Conservation (phyloP, 768 basidiomycete species). For the Naganishia vaughanmartiniae region DNA sequence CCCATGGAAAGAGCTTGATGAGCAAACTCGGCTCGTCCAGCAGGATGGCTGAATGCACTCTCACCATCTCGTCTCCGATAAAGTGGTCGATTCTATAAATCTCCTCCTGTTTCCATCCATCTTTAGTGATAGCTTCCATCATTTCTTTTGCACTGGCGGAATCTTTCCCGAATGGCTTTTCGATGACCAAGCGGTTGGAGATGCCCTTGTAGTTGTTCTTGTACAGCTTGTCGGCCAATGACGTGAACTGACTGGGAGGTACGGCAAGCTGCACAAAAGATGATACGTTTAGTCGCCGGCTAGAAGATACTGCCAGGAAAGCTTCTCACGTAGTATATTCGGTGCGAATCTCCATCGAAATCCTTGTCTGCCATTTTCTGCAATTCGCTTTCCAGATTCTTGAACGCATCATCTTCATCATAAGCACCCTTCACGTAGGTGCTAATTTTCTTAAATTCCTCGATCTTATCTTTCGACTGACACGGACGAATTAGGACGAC, state of each 20-base stretch:
- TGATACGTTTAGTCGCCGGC: background rate
- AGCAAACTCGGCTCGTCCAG: background rate
- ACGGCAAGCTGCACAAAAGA: conserved; percentile 32
- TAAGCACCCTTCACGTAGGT: conserved; percentile 32
- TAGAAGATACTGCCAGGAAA: background rate
- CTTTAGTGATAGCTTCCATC: conserved; percentile 33
- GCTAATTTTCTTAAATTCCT: conserved; percentile 32
- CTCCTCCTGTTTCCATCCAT: conserved; percentile 35
- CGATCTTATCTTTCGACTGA: conserved; percentile 28
- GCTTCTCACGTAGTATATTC: conserved; percentile 33
- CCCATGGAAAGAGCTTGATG: background rate
- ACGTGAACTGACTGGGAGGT: conserved; percentile 34
- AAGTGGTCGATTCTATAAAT: conserved; percentile 38
- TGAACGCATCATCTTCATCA: conserved; percentile 36
- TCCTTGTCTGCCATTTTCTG: conserved; percentile 28
- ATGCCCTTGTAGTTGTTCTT: conserved; percentile 30
- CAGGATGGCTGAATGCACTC: background rate
- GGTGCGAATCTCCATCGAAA: conserved; percentile 32
- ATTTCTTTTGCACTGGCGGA: conserved; percentile 32
- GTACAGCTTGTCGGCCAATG: conserved; percentile 30
- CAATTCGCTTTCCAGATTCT: conserved; percentile 33
- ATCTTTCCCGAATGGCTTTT: conserved; percentile 40
- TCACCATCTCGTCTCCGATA: conserved; percentile 34
- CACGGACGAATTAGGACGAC: background rate
- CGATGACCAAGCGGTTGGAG: conserved; percentile 33